A percentile compares a stretch with the other conserved stretches of the same genome.
Evolutionary conservation across 805 yeast genomes (phyloP).

Genomic region (Myxozyma neglecta): DNA sequence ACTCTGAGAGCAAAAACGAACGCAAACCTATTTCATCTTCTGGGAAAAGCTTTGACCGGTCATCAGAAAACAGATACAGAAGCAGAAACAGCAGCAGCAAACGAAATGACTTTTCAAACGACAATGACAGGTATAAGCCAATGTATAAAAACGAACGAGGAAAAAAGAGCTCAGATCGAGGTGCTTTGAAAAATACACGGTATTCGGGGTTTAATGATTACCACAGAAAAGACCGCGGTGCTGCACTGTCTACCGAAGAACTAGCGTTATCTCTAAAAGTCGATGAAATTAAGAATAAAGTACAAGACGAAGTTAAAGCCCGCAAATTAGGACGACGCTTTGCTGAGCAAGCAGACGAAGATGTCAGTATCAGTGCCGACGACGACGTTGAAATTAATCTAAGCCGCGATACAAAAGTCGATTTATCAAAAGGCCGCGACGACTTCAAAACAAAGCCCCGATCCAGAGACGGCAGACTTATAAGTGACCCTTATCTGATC

Average conservation of each 20-base stretch:
- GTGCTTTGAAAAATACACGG: background rate
- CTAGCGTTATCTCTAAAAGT: too few species aligned
- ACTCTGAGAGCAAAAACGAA: too few species aligned
- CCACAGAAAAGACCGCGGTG: too few species aligned
- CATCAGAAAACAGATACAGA: background rate
- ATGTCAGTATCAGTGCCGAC: background rate
- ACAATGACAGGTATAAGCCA: background rate
- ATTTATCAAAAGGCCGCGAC: background rate
- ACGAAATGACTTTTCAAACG: background rate
- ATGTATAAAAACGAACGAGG: background rate
- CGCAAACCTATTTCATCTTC: too few species aligned
- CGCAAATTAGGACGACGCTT: too few species aligned
- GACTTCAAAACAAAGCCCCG: background rate
- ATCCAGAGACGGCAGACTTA: background rate
- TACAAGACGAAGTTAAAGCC: too few species aligned
- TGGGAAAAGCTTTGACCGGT: too few species aligned
- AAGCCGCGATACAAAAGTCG: background rate
- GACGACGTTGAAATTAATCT: background rate
- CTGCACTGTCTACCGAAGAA: too few species aligned
- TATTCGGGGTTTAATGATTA: background rate
- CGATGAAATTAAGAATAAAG: too few species aligned
- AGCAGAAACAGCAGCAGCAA: background rate
- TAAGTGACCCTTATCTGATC: constrained; percentile 11
- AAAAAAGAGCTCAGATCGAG: background rate
- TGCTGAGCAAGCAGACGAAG: too few species aligned